phyloP scores from a whole-genome alignment of 2,329 filamentous ascomycete species.

The Colletotrichum lindemuthianum region DNA sequence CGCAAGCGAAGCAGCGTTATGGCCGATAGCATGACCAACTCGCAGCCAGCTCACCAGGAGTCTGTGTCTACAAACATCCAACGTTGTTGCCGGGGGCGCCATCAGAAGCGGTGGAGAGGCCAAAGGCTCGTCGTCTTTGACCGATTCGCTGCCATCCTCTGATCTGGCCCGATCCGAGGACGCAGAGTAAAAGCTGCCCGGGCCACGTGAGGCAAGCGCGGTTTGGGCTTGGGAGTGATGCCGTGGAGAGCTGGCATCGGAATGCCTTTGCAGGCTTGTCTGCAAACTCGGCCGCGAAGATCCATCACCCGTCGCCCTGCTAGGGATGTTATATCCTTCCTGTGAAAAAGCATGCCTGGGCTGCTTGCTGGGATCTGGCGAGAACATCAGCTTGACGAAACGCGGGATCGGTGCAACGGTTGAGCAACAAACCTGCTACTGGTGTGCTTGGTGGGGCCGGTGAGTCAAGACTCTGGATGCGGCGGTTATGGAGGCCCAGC shows the following conservation, averaged over 20 bases:
- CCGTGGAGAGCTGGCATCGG: constrained; percentile 42
- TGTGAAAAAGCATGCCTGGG: constrained; percentile 42
- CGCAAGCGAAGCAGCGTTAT: constrained; percentile 46
- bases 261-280: constrained; percentile 46
- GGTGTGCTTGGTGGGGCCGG: constrained; percentile 61
- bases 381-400: constrained; percentile 32
- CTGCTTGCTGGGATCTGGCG: constrained; percentile 46
- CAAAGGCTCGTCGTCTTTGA: constrained; percentile 37
- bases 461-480: constrained; percentile 67
- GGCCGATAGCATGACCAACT: constrained; percentile 41
- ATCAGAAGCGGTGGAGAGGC: constrained; percentile 57
- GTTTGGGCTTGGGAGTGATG: constrained; percentile 40
- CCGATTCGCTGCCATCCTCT: constrained; percentile 25
- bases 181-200: constrained; percentile 46
- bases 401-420: constrained; percentile 12
- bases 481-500: constrained; percentile 53
- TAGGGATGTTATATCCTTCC: constrained; percentile 42
- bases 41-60: constrained; percentile 49
- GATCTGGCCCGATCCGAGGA: constrained; percentile 43
- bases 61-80: constrained; percentile 47
- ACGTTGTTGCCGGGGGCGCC: constrained; percentile 55
- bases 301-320: constrained; percentile 38
- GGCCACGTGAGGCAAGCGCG: constrained; percentile 54
- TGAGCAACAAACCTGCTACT: constrained; percentile 50
- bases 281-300: constrained; percentile 42